Evolutionary conservation across 805 yeast genomes (phyloP).

Genomic region (Hanseniaspora clermontiae): DNA sequence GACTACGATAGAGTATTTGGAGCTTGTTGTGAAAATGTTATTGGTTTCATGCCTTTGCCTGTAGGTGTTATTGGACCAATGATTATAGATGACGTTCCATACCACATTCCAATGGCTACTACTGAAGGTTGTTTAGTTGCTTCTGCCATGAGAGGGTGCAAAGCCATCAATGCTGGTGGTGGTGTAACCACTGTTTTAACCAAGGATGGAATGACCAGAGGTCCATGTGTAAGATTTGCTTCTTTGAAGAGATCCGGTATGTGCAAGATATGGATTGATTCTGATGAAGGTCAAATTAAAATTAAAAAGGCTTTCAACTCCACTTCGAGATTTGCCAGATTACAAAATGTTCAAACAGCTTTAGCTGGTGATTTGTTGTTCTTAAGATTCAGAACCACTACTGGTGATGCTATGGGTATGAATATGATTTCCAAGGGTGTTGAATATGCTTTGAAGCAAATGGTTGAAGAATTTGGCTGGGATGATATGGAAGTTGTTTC

Average conservation of each 20-base stretch:
- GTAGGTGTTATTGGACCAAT: conserved; percentile 97
- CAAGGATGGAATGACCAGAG: conserved; percentile 98
- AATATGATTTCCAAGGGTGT: conserved; percentile 99
- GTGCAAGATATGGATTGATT: conserved; percentile 88
- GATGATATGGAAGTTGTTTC: conserved; percentile 87
- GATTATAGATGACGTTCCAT: conserved; percentile 75
- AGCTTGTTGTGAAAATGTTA: conserved; percentile 97
- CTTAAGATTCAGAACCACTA: conserved; percentile 91
- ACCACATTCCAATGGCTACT: conserved; percentile 96
- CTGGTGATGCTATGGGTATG: conserved; percentile 99
- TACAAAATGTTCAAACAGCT: conserved; percentile 82
- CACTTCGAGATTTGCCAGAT: conserved; percentile 92
- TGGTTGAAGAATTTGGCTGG: conserved; percentile 84
- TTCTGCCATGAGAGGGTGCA: conserved; percentile 97
- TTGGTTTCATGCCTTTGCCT: conserved; percentile 92
- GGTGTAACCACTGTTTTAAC: conserved; percentile 88
- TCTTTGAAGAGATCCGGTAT: conserved; percentile 78
- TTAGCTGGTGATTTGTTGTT: conserved; percentile 83
- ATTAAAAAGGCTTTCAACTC: conserved; percentile 87
- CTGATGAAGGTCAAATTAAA: conserved; percentile 76
- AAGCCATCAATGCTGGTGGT: conserved; percentile 93
- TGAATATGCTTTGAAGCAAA: conserved; percentile 67
- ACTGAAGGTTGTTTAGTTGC: conserved; percentile 99
- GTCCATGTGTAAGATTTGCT: conserved; percentile 91
- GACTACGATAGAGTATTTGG: conserved; percentile 95